phyloP scores from a whole-genome alignment of 2,329 filamentous ascomycete genomes.

The Sordariomycetes sp. region DNA sequence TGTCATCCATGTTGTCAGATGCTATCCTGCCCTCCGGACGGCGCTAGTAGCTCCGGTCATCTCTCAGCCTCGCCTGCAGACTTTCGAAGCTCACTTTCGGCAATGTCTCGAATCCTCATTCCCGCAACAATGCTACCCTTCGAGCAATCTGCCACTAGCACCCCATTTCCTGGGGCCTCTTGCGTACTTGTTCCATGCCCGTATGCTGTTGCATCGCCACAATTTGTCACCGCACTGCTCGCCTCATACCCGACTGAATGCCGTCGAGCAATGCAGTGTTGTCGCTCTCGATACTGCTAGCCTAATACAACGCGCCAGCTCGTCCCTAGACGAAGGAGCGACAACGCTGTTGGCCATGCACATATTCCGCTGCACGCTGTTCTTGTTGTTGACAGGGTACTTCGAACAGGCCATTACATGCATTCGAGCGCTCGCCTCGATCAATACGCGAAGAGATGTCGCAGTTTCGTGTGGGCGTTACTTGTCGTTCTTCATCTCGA shows the following conservation, averaged over 20 bases:
- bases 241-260: conserved; percentile 54
- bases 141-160: conserved; percentile 59
- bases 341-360: conserved; percentile 73
- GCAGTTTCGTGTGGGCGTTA: conserved; percentile 75
- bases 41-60: conserved; percentile 61
- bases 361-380: conserved; percentile 76
- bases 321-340: conserved; percentile 55
- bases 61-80: conserved; percentile 57
- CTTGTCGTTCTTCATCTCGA: conserved; percentile 69
- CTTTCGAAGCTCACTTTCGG: conserved; percentile 73
- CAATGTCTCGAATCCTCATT: conserved; percentile 69
- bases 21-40: conserved; percentile 64
- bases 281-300: conserved; percentile 71
- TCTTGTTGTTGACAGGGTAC: conserved; percentile 67
- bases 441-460: conserved; percentile 63
- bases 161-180: conserved; percentile 67
- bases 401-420: conserved; percentile 66
- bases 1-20: conserved; percentile 72
- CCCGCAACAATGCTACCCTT: conserved; percentile 62
- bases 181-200: conserved; percentile 70
- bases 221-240: conserved; percentile 71
- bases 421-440: conserved; percentile 59
- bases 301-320: conserved; percentile 58
- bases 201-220: conserved; percentile 80
- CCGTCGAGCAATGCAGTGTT: conserved; percentile 67